Evolutionary conservation across 139 green algal species (phyloP).

Genomic region (Dunaliella sp.): DNA sequence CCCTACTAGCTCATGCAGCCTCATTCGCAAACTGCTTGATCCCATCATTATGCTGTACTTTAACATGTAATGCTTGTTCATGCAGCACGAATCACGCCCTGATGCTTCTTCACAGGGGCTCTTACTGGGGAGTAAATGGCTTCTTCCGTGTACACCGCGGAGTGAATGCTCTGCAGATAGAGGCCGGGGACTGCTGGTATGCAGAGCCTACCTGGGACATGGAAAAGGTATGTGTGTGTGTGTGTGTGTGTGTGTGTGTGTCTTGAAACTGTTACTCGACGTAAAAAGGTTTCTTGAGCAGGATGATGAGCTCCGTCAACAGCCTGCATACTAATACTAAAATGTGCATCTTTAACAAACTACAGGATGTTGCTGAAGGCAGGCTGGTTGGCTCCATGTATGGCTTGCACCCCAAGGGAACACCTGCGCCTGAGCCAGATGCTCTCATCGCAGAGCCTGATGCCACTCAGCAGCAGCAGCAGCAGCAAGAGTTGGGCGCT

Average conservation of each 20-base stretch:
- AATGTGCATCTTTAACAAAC: not conserved
- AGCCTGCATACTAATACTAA: not conserved
- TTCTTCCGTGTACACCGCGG: constrained; percentile 42
- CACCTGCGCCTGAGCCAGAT: not conserved
- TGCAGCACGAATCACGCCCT: too few species aligned
- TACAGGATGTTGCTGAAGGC: constrained; percentile 28
- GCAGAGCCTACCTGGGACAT: constrained; percentile 9
- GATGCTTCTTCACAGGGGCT: too few species aligned
- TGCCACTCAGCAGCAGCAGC: not conserved
- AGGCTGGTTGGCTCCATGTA: constrained; percentile 48
- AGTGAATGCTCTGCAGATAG: constrained; percentile 47
- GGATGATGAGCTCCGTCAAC: not conserved
- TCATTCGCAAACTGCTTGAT: too few species aligned
- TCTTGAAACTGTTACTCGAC: not conserved
- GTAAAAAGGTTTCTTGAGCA: not conserved
- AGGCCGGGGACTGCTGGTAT: constrained; percentile 54
- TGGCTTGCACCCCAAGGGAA: constrained; percentile 23
- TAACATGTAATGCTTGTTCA: too few species aligned
- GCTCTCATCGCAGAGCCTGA: not conserved
- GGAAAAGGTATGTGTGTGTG: constrained; percentile 13
- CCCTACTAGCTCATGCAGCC: too few species aligned
- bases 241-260: not conserved
- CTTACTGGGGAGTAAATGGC: constrained; percentile 44
- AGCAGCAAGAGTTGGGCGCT: not conserved
- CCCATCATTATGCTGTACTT: too few species aligned